phyloP scores from a whole-genome alignment of 495 filamentous ascomycete genomes.

The Talaromyces stipitatus region DNA sequence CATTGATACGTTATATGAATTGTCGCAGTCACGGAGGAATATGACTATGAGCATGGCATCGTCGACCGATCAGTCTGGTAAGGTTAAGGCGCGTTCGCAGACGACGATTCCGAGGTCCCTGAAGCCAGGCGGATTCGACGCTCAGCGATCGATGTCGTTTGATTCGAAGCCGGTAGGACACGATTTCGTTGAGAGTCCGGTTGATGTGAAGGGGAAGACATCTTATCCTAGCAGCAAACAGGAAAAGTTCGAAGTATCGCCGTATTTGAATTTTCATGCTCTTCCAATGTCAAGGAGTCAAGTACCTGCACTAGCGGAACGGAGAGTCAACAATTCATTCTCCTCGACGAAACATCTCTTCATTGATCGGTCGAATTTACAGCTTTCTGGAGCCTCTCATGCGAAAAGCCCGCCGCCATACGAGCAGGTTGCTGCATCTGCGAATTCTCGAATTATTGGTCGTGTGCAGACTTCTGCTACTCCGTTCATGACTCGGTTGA shows the following conservation, averaged over 20 bases:
- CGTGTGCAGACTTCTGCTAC: slow-evolving; percentile 35
- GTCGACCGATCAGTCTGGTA: slow-evolving; percentile 21
- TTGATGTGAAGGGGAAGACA: background rate
- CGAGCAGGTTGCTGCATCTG: slow-evolving; percentile 34
- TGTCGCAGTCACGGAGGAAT: slow-evolving; percentile 63
- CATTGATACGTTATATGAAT: slow-evolving; percentile 84
- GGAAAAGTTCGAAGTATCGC: slow-evolving; percentile 11
- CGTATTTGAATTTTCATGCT: slow-evolving; percentile 14
- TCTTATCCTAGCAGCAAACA: background rate
- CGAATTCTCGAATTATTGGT: slow-evolving; percentile 41
- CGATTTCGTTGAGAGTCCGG: slow-evolving; percentile 5
- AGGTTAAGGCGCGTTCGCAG: slow-evolving; percentile 19
- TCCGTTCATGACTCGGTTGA: slow-evolving; percentile 19
- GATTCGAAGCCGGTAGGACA: slow-evolving; percentile 4
- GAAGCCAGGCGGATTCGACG: background rate
- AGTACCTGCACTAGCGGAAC: slow-evolving; percentile 9
- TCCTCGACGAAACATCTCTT: slow-evolving; percentile 22
- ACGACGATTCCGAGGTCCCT: background rate
- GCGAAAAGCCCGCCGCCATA: slow-evolving; percentile 41
- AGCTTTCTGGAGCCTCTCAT: slow-evolving; percentile 33
- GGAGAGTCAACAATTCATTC: slow-evolving; percentile 10
- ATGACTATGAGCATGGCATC: slow-evolving; percentile 35
- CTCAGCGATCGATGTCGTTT: slow-evolving; percentile 3
- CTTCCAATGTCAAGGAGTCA: slow-evolving; percentile 9
- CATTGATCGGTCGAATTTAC: slow-evolving; percentile 37